A percentile compares a stretch with the other conserved stretches of the same genome.
These are phyloP conservation scores for Kickxella alabastrina DNA, from an alignment of 192 early-diverging fungal genomes.

Conservation along the genomic window DNA sequence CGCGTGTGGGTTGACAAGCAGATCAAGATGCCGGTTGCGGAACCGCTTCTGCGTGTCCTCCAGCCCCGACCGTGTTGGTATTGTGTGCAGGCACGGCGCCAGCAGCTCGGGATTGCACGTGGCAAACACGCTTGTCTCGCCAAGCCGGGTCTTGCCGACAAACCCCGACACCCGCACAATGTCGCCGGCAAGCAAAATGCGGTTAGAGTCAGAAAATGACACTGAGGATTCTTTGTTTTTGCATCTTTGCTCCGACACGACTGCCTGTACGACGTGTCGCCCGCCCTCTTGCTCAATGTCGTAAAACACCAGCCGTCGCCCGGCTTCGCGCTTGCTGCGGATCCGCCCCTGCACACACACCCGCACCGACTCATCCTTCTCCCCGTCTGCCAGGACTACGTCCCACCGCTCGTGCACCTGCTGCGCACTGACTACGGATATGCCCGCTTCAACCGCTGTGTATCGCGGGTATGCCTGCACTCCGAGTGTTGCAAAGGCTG, in stretches of 20 bases:
- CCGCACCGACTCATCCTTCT: neutral
- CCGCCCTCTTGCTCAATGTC: slow-evolving; percentile 60
- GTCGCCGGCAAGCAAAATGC: slow-evolving; percentile 58
- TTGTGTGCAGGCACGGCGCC: slow-evolving; percentile 64
- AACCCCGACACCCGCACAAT: slow-evolving; percentile 62
- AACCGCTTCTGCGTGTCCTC: slow-evolving; percentile 68
- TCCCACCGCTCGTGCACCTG: slow-evolving; percentile 5
- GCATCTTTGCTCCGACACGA: slow-evolving; percentile 51
- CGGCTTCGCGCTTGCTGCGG: slow-evolving; percentile 62
- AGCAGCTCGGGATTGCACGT: slow-evolving; percentile 52
- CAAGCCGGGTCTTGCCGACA: slow-evolving; percentile 65
- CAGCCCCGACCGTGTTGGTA: slow-evolving; percentile 60
- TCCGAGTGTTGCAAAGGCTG: neutral
- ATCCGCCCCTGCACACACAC: slow-evolving; percentile 58
- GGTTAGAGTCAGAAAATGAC: slow-evolving; percentile 47
- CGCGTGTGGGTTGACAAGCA: slow-evolving; percentile 62
- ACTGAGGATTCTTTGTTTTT: neutral
- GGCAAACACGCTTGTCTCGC: slow-evolving; percentile 67
- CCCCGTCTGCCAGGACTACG: neutral
- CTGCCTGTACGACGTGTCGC: slow-evolving; percentile 58
- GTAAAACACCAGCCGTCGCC: slow-evolving; percentile 69
- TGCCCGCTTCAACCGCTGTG: neutral
- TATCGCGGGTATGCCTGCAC: neutral
- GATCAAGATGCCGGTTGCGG: slow-evolving; percentile 68
- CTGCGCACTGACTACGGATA: neutral